Evolutionary conservation across 208 protist species (phyloP).

Genomic region (Naegleria gruberi): DNA sequence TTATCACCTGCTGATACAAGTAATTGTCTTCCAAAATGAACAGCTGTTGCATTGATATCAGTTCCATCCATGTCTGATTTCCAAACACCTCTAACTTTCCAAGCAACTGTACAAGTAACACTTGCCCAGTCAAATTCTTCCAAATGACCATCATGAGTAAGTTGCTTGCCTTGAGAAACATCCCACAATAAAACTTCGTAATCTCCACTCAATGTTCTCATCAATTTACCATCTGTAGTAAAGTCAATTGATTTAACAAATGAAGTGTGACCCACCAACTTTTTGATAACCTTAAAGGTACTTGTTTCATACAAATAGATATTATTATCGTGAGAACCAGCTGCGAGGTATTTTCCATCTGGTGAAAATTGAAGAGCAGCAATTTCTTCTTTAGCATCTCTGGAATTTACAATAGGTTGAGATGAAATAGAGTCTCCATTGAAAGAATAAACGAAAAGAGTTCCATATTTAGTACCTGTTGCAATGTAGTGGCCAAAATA

Average conservation of each 20-base stretch:
- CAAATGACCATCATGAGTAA: neutral
- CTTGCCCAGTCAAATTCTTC: neutral
- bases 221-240: neutral
- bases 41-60: neutral
- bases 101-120: neutral
- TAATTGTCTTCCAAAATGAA: neutral
- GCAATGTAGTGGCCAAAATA: neutral
- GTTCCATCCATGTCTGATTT: slow-evolving; percentile 6
- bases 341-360: neutral
- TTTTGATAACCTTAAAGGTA: neutral
- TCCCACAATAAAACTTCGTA: neutral
- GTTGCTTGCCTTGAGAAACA: neutral
- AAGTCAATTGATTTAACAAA: neutral
- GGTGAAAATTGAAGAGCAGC: neutral
- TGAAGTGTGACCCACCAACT: neutral
- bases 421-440: neutral
- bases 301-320: neutral
- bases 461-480: neutral
- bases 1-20: neutral
- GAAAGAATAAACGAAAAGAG: neutral
- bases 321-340: neutral
- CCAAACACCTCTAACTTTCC: neutral
- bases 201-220: neutral
- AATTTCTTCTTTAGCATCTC: neutral
- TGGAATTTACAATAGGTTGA: neutral